Conservation (phyloP, 2,329 filamentous ascomycete genomes). For the Aspergillus brasiliensis region DNA sequence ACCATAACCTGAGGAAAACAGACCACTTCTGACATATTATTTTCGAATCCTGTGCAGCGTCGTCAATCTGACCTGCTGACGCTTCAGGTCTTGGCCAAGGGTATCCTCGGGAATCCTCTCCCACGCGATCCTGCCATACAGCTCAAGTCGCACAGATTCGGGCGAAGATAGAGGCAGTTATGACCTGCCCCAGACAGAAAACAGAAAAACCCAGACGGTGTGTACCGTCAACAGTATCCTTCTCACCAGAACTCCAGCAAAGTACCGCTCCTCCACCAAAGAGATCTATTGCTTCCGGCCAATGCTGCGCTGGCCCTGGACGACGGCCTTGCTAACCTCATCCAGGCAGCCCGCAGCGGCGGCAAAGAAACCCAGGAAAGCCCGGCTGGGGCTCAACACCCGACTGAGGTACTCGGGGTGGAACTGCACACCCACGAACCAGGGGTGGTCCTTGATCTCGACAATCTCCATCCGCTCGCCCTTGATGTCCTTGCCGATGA, state of each 20-base stretch:
- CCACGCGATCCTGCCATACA: too few relatives aligned
- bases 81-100: too few relatives aligned
- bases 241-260: not conserved
- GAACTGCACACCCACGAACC: constrained; percentile 83
- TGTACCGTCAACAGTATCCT: not conserved
- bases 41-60: too few relatives aligned
- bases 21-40: too few relatives aligned
- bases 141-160: too few relatives aligned
- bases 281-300: constrained; percentile 11
- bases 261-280: not conserved
- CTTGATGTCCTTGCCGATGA: constrained; percentile 77
- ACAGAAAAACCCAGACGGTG: not conserved
- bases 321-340: constrained; percentile 30
- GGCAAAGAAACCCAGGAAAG: constrained; percentile 83
- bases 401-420: constrained; percentile 83
- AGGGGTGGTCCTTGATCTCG: constrained; percentile 80
- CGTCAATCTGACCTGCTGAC: too few relatives aligned
- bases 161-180: too few relatives aligned
- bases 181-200: not conserved
- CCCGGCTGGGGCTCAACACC: constrained; percentile 71
- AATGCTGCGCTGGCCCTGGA: constrained; percentile 23
- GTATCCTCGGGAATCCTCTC: too few relatives aligned
- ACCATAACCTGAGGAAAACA: too few relatives aligned
- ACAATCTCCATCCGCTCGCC: constrained; percentile 81
- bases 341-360: constrained; percentile 70